Conservation (phyloP, 805 yeast genomes). For the Sugiyamaella boreocaroliniensis region DNA sequence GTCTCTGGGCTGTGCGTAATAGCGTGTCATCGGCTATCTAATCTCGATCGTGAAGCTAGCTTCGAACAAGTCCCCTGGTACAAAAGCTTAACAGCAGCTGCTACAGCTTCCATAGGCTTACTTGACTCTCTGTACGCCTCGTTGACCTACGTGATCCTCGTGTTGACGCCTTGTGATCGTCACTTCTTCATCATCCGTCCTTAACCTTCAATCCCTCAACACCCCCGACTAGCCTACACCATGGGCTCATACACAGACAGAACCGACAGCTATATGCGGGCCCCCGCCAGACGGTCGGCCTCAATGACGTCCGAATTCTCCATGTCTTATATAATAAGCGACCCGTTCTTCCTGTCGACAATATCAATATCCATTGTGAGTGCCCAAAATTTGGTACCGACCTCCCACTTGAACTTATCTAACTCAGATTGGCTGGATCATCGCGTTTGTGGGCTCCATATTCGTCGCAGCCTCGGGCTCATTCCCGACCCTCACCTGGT, state of each 20-base stretch:
- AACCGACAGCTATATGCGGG: constrained; percentile 10
- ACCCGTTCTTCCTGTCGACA: constrained; percentile 84
- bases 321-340: constrained; percentile 43
- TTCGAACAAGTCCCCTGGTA: too few relatives aligned
- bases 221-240: too few relatives aligned
- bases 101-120: too few relatives aligned
- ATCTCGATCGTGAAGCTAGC: too few relatives aligned
- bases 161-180: too few relatives aligned
- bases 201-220: too few relatives aligned
- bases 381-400: not conserved
- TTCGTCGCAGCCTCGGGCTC: constrained; percentile 34
- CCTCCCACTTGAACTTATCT: constrained; percentile 15
- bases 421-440: constrained; percentile 64
- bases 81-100: too few relatives aligned
- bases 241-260: constrained; percentile 8
- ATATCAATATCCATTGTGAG: constrained; percentile 52
- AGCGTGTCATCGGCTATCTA: too few relatives aligned
- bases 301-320: constrained; percentile 6
- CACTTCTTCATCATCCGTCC: too few relatives aligned
- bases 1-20: too few relatives aligned
- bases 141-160: too few relatives aligned
- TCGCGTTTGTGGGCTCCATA: constrained; percentile 82
- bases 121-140: too few relatives aligned
- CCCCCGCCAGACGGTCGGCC: constrained; percentile 2
- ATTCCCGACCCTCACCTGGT: constrained; percentile 89